Percentiles rank a stretch among this genome's conserved stretches.
phyloP scores from a whole-genome alignment of 1,139 yeast genomes.

The Yamadazyma oceani region DNA sequence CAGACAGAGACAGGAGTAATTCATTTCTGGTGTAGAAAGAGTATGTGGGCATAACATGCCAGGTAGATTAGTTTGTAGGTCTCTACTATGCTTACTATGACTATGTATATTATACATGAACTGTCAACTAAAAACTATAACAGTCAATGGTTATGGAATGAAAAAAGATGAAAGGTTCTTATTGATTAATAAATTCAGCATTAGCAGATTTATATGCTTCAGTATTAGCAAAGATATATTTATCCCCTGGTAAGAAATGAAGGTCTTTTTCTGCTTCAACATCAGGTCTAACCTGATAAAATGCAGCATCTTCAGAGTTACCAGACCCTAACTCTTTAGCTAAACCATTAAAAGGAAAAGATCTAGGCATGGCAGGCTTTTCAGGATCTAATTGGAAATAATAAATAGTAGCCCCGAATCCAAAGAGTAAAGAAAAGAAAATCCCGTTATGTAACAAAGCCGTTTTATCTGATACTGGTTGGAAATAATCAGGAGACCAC shows the following conservation, averaged over 20 bases:
- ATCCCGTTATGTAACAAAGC: slow-evolving; percentile 56
- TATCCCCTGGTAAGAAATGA: slow-evolving; percentile 38
- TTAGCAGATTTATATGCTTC: slow-evolving; percentile 37
- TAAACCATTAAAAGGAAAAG: slow-evolving; percentile 73
- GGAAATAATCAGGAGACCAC: slow-evolving; percentile 85
- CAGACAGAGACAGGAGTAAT: no score
- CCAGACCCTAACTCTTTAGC: slow-evolving; percentile 72
- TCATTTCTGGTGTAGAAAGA: no score
- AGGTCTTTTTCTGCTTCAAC: slow-evolving; percentile 39
- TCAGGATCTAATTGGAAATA: slow-evolving; percentile 67
- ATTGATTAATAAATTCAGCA: slow-evolving; percentile 34
- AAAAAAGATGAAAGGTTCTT: slow-evolving; percentile 1
- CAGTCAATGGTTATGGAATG: slow-evolving; percentile 2
- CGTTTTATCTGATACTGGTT: slow-evolving; percentile 56
- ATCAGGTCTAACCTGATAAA: slow-evolving; percentile 47
- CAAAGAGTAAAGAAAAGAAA: slow-evolving; percentile 57
- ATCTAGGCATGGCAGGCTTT: slow-evolving; percentile 74
- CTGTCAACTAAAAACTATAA: slow-evolving; percentile 1
- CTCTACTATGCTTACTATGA: no score
- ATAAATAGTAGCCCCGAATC: slow-evolving; percentile 55
- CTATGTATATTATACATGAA: slow-evolving; percentile 12
- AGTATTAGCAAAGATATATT: slow-evolving; percentile 27
- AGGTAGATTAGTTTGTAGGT: no score
- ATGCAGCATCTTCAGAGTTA: slow-evolving; percentile 44
- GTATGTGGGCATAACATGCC: no score